Evolutionary conservation across 768 basidiomycete species (phyloP), one percentile per base, ranked within the genome.

Genomic region (Fistulinella prunicolor): DNA sequence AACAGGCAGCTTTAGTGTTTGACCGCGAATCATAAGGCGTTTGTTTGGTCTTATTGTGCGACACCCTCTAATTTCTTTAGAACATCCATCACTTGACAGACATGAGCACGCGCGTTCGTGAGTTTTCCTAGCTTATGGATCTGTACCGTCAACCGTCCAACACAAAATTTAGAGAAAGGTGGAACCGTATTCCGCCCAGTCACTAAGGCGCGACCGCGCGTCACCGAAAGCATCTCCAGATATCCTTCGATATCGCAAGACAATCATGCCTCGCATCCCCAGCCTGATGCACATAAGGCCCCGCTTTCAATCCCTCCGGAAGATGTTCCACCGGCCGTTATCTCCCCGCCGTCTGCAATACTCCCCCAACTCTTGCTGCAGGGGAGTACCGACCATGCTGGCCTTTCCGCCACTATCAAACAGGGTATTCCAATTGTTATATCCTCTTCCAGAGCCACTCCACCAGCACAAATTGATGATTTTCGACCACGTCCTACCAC

Each of bases 141-240:
- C 36, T 44, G n/a, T 46, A 55, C 43, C 3, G 43, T 34, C 41
- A 22, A 9, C 4, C 14, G n/a, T 29, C 36, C 20, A 42, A 56
- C 42, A 28, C 9, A 21, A 39, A 3, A 26, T 4, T 17, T 56
- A 89, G 86, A 89, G 62, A 89, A 89, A 62, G 86, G 86, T 14
- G 73, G 77, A 8, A 75, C 81, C 6, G 64, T 87, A 45, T 89
- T 89, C 56, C 78, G 76, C 59, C 86, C 86, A n/a, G 73, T 85
- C 4, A 72, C 69, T 13, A 84, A 81, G 60, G 66, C 78, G 9
- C 73, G 84, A 39, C 57, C 75, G 13, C 80, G 82, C 22, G 59
- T 69, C 9, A 36, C 54, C 12, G 63, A 70, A 44, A 58, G 26
- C 47, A 44, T 39, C 26, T 42, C 57, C 9, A 54, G 47, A n/a